phyloP scores from a whole-genome alignment of 2,329 filamentous ascomycete genomes.

The Trichoderma aggressivum region DNA sequence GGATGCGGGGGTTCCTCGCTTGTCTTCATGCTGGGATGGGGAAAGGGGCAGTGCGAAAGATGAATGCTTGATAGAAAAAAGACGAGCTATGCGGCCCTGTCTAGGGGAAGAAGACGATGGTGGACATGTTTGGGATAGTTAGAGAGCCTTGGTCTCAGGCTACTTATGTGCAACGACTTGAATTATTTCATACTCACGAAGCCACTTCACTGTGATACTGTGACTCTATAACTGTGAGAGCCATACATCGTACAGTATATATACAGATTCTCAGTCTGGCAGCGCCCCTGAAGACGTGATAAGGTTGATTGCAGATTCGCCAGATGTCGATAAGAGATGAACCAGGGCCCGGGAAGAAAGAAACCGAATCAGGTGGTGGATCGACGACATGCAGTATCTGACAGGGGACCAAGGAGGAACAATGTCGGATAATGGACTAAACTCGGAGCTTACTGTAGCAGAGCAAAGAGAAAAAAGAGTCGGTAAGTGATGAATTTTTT shows the following conservation, averaged over 20 bases:
- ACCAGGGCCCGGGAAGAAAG: neutral
- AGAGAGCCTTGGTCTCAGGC: conserved; percentile 2
- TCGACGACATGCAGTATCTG: neutral
- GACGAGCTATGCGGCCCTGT: neutral
- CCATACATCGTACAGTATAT: neutral
- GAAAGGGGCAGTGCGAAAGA: neutral
- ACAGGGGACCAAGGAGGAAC: neutral
- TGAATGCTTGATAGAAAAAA: neutral
- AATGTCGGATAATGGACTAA: neutral
- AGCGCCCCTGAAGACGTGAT: neutral
- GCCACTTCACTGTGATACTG: neutral
- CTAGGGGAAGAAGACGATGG: neutral
- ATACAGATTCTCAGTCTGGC: neutral
- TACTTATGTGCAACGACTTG: conserved; percentile 8
- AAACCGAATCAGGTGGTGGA: neutral
- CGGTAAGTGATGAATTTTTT: neutral
- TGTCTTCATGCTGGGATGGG: neutral
- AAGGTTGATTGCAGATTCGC: neutral
- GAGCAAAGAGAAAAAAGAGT: neutral
- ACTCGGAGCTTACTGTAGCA: neutral
- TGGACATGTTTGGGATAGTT: neutral
- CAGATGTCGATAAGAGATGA: neutral
- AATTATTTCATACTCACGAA: neutral
- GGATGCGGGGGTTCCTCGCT: neutral
- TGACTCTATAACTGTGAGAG: neutral